Base-by-base conservation (phyloP, 495 filamentous ascomycete genomes). In the Hypoxylon cercidicola region DNA sequence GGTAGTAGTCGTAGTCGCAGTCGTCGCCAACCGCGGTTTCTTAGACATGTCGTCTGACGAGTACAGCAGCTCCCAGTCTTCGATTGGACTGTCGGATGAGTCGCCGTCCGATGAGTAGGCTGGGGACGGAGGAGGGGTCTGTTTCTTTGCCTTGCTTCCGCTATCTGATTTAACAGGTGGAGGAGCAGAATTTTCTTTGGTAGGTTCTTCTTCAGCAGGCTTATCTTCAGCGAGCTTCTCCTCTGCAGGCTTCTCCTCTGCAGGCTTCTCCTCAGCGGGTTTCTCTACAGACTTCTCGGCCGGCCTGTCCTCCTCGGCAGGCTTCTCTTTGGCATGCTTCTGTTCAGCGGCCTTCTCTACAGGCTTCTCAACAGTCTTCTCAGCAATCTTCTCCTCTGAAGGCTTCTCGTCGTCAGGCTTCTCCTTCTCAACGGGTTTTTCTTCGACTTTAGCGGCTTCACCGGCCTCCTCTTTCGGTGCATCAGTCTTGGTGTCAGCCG, bases 51-150 rank as follows among this genome's bases (percentile, higher is more conserved):
- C 81, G 64, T 83, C 81, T 51, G 75, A 78, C 46, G 75, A 78
- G 64, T 83, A 83, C 21, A 82, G 74, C 46, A 74, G 69, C 46
- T 83, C 81, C 80, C 80, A 83, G 37, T 83, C 81, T n/a, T 76
- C 73, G 15, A 82, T 70, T 3, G 81, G 81, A 10, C 79, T 81
- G 15, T 80, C 81, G 9, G 78, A 81, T 0, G 79, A 79, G 40
- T 83, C 81, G 52, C 75, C 72, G n/a, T 80, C 78, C 1, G 78
- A 78, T 2, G 66, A 66, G 47, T 71, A 69, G 10, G 32, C 53
- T 30, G 34, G 62, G 16, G 48, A 39, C 2, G 59, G 46, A 1
- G 60, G 30, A 16, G 47, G 13, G 16, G 34, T 1, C 20, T 53
- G 16, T 40, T 40, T 40, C 9, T 19, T 34, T 40, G 39, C 8